Conservation (phyloP, 176 grass and related monocot species). For the Oropetium thomaeum region DNA sequence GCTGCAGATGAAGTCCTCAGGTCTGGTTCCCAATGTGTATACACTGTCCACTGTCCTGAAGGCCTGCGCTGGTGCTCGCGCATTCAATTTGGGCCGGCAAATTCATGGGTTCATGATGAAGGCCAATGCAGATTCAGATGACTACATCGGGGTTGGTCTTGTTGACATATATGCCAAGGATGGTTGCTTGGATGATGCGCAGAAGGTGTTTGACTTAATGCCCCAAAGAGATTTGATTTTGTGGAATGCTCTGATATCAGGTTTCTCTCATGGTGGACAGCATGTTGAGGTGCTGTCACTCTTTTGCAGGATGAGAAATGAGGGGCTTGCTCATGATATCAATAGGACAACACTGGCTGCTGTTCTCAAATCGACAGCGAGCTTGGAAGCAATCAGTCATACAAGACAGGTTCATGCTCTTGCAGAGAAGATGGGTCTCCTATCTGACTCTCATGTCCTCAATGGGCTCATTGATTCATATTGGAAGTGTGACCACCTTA, state of each 20-base stretch:
- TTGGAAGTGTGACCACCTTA: conserved; percentile 63
- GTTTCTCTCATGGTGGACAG: conserved; percentile 52
- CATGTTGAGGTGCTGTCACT: conserved; percentile 48
- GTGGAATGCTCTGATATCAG: conserved; percentile 83
- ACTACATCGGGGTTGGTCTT: conserved; percentile 62
- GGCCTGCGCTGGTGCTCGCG: conserved; percentile 57
- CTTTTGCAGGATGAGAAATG: conserved; percentile 64
- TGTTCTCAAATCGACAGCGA: conserved; percentile 75
- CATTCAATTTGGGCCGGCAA: conserved; percentile 64
- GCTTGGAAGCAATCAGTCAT: conserved; percentile 44
- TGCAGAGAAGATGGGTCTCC: conserved; percentile 52
- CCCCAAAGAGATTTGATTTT: conserved; percentile 49
- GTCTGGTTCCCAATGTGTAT: conserved; percentile 57
- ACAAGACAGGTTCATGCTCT: conserved; percentile 68
- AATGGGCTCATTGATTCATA: conserved; percentile 89
- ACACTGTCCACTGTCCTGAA: conserved; percentile 75
- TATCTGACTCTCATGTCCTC: conserved; percentile 68
- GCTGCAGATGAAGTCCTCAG: conserved; percentile 57
- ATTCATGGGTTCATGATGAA: conserved; percentile 87
- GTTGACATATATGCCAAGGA: conserved; percentile 76
- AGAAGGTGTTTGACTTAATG: conserved; percentile 59
- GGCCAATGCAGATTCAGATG: conserved; percentile 51
- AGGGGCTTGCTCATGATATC: conserved; percentile 47
- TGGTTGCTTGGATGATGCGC: conserved; percentile 43
- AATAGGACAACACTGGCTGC: conserved; percentile 69